These are phyloP conservation scores for Penicillium sp. DNA, from an alignment of 2,329 filamentous ascomycete species.

Conservation along the genomic window DNA sequence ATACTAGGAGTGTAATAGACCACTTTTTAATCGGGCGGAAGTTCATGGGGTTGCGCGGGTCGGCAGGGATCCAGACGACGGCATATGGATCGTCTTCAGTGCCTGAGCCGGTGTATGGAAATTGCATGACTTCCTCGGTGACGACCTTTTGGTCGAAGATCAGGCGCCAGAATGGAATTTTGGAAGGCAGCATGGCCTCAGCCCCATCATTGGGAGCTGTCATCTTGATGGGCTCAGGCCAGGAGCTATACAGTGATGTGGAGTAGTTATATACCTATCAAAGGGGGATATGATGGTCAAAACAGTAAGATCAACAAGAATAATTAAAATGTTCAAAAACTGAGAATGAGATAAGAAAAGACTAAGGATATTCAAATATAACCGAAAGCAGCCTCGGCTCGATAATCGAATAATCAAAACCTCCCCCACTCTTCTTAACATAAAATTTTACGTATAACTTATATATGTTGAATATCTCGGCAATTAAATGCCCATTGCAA, in stretches of 20 bases:
- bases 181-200: constrained; percentile 21
- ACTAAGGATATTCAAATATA: not conserved
- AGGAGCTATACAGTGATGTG: not conserved
- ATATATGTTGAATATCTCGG: not conserved
- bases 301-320: not conserved
- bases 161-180: constrained; percentile 49
- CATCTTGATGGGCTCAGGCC: constrained; percentile 2
- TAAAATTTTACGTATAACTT: too few species aligned
- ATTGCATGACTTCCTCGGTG: constrained; percentile 55
- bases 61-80: constrained; percentile 65
- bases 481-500: not conserved
- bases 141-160: constrained; percentile 59
- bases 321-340: not conserved
- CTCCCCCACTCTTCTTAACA: not conserved
- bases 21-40: constrained; percentile 62
- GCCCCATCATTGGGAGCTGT: constrained; percentile 1
- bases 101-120: constrained; percentile 59
- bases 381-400: constrained; percentile 6
- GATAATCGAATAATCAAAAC: not conserved
- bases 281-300: not conserved
- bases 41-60: constrained; percentile 65
- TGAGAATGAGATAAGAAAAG: not conserved
- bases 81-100: constrained; percentile 66
- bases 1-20: constrained; percentile 61
- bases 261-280: not conserved